Conservation (phyloP, 352 stramenopile species). For the Phytophthora sp. region DNA sequence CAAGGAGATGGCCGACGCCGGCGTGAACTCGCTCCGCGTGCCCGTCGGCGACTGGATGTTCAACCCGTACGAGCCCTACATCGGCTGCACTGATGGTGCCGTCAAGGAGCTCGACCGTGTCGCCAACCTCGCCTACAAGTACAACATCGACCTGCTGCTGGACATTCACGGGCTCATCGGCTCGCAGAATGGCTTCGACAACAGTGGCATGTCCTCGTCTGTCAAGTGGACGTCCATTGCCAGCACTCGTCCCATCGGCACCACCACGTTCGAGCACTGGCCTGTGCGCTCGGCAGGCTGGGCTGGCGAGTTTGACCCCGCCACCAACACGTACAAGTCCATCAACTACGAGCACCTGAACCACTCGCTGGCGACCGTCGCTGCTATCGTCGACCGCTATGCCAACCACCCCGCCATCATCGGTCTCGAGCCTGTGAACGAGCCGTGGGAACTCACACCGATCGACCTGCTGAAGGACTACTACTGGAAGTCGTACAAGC, state of each 20-base stretch:
- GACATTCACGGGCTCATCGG: constrained; percentile 94
- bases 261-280: constrained; percentile 94
- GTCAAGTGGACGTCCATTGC: constrained; percentile 91
- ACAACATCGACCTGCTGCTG: constrained; percentile 91
- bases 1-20: constrained; percentile 74
- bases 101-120: constrained; percentile 92
- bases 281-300: constrained; percentile 89
- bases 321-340: constrained; percentile 83
- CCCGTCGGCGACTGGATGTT: constrained; percentile 97
- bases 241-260: constrained; percentile 74
- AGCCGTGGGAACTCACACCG: constrained; percentile 95
- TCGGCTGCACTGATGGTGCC: constrained; percentile 91
- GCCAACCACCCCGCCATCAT: constrained; percentile 87
- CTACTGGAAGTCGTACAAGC: constrained; percentile 97
- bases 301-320: constrained; percentile 90
- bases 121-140: constrained; percentile 83
- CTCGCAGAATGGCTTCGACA: constrained; percentile 97
- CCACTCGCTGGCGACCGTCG: constrained; percentile 90
- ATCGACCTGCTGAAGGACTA: constrained; percentile 93
- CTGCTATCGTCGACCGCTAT: constrained; percentile 90
- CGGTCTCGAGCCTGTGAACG: constrained; percentile 94
- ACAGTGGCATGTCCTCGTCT: constrained; percentile 87
- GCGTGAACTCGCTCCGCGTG: constrained; percentile 87
- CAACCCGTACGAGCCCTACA: constrained; percentile 93
- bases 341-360: constrained; percentile 94